Conservation (phyloP, 1,284 basidiomycete species). For the Heterobasidion irregulare region DNA sequence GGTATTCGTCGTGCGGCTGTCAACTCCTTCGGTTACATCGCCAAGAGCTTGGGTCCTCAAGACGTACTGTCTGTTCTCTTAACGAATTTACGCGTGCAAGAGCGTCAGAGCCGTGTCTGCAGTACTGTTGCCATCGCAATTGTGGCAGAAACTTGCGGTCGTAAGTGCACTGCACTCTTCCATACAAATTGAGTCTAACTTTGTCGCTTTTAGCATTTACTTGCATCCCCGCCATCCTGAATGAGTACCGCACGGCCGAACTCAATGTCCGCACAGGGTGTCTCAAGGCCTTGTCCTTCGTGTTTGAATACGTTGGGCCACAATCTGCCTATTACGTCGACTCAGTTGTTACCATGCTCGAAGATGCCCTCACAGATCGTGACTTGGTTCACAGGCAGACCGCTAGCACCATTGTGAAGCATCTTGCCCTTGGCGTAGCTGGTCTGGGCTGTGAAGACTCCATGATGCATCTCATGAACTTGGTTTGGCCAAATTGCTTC, state of each 20-base stretch:
- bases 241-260: slow-evolving; percentile 97
- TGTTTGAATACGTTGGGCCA: slow-evolving; percentile 99
- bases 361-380: slow-evolving; percentile 96
- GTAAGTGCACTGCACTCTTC: slow-evolving; percentile 34
- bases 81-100: slow-evolving; percentile 96
- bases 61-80: slow-evolving; percentile 95
- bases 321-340: slow-evolving; percentile 98
- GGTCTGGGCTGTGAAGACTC: slow-evolving; percentile 98
- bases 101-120: slow-evolving; percentile 97
- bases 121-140: slow-evolving; percentile 98
- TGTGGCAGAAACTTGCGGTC: slow-evolving; percentile 95
- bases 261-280: slow-evolving; percentile 99
- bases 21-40: slow-evolving; percentile 99
- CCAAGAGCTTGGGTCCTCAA: slow-evolving; percentile 98
- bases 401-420: slow-evolving; percentile 98
- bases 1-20: slow-evolving; percentile 97
- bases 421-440: slow-evolving; percentile 93
- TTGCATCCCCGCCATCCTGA: slow-evolving; percentile 96
- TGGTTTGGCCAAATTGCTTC: slow-evolving; percentile 99
- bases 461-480: slow-evolving; percentile 95
- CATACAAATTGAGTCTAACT: slow-evolving; percentile 11
- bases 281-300: slow-evolving; percentile 96
- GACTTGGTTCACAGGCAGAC: slow-evolving; percentile 98
- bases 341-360: slow-evolving; percentile 94
- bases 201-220: slow-evolving; percentile 72